Conservation (phyloP, 805 yeast genomes). For the Candida boleticola region DNA sequence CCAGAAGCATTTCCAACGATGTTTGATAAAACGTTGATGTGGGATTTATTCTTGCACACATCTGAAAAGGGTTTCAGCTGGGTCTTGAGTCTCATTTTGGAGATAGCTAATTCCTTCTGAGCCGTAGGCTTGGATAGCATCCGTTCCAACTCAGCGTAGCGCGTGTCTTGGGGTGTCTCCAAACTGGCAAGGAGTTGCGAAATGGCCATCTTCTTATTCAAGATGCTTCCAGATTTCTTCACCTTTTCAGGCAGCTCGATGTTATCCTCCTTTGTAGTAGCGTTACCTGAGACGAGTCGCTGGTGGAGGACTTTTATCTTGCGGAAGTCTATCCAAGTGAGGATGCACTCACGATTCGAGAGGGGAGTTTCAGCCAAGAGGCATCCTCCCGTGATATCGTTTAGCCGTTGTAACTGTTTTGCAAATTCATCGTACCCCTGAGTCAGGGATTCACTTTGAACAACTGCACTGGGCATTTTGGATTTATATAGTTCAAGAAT, state of each 20-base stretch:
- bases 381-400: slow-evolving; percentile 1
- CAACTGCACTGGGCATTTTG: background rate
- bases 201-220: no score
- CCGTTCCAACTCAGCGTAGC: slow-evolving; percentile 10
- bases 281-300: no score
- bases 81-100: slow-evolving; percentile 39
- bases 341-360: no score
- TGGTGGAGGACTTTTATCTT: no score
- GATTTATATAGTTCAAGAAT: no score
- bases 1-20: slow-evolving; percentile 1
- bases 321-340: no score
- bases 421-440: no score
- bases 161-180: background rate
- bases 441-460: background rate
- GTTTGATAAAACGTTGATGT: slow-evolving; percentile 26
- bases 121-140: slow-evolving; percentile 38
- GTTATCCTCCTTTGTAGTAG: no score
- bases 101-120: slow-evolving; percentile 35
- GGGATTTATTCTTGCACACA: slow-evolving; percentile 46
- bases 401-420: background rate
- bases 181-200: background rate
- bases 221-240: no score
- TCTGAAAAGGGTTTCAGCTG: slow-evolving; percentile 43
- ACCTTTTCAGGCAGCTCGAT: no score
- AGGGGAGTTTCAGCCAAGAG: background rate